Evolutionary conservation across 1,284 basidiomycete genomes (phyloP).

Genomic region (Cutaneotrichosporon cavernicola): DNA sequence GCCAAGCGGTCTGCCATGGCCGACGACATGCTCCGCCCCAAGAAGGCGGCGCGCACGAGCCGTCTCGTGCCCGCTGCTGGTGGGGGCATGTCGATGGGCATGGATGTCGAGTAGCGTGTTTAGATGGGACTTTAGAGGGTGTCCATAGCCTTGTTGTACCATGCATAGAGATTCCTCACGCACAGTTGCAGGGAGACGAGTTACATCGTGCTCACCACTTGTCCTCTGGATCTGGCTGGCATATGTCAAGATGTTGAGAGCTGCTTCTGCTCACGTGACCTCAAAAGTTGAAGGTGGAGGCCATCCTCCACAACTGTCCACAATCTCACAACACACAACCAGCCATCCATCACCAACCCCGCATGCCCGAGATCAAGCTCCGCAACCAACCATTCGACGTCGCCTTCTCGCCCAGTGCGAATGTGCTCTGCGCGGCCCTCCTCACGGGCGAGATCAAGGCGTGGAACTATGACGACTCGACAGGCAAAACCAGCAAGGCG

Average conservation of each 20-base stretch:
- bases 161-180: conserved; percentile 6
- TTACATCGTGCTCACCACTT: no score
- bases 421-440: conserved; percentile 72
- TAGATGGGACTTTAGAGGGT: neutral
- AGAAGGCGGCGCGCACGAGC: conserved; percentile 60
- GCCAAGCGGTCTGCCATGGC: conserved; percentile 59
- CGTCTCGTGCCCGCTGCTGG: conserved; percentile 62
- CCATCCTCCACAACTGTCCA: neutral
- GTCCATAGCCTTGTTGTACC: conserved; percentile 15
- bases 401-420: conserved; percentile 71
- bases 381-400: conserved; percentile 76
- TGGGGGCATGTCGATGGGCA: conserved; percentile 55
- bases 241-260: no score
- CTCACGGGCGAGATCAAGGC: conserved; percentile 80
- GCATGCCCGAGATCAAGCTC: conserved; percentile 52
- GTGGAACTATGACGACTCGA: conserved; percentile 67
- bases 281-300: conserved; percentile 12
- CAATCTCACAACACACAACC: neutral
- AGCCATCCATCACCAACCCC: neutral
- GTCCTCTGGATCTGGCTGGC: no score
- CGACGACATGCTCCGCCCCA: conserved; percentile 44
- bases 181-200: no score
- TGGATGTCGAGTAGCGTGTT: conserved; percentile 32
- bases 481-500: conserved; percentile 37
- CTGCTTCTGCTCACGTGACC: neutral